phyloP scores from a whole-genome alignment of 2,329 filamentous ascomycete species.

The Hypoxylon sp. region DNA sequence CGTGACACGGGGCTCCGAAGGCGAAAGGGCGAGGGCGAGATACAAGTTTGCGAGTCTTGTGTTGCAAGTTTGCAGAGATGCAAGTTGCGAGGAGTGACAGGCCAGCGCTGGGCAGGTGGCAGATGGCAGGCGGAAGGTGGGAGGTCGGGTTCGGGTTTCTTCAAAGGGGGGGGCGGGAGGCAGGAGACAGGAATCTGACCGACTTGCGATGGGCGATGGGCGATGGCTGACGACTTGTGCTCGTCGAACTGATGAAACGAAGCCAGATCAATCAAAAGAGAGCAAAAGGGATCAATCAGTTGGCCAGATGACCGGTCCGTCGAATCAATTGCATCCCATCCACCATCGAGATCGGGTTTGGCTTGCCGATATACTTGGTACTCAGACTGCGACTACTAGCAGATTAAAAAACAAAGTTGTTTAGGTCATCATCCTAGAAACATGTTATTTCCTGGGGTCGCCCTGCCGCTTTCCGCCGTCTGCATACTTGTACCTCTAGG shows the following conservation, averaged over 20 bases:
- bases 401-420: no score
- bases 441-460: no score
- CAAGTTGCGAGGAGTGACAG: not conserved
- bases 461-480: no score
- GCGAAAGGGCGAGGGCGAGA: conserved; percentile 5
- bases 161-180: not conserved
- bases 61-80: no score
- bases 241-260: not conserved
- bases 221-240: not conserved
- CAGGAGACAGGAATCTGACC: not conserved
- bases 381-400: no score
- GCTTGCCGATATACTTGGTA: conserved; percentile 4
- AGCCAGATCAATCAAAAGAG: no score
- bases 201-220: not conserved
- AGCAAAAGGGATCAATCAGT: no score
- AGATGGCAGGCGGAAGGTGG: no score
- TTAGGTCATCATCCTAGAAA: conserved; percentile 10
- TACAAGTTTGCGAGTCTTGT: conserved; percentile 1
- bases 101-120: not conserved
- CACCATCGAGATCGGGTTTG: conserved; percentile 7
- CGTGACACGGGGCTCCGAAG: conserved; percentile 22
- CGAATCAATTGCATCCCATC: not conserved
- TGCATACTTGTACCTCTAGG: no score
- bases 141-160: not conserved
- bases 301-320: not conserved